Percentiles rank a stretch among this genome's conserved stretches.
phyloP scores from a whole-genome alignment of 805 yeast species.

The Hanseniaspora hatyaiensis region DNA sequence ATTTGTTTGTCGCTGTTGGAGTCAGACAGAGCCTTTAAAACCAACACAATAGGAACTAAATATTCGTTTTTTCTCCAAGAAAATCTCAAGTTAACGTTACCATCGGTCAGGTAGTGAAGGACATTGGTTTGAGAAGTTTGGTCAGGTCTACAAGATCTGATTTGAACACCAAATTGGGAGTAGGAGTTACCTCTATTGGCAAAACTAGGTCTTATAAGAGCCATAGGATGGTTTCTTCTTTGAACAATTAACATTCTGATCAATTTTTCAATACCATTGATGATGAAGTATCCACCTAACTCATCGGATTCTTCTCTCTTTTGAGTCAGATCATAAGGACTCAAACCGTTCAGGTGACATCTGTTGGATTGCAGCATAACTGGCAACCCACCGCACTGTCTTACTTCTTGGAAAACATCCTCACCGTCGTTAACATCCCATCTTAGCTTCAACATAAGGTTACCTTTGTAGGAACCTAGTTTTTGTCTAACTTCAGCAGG shows the following conservation, averaged over 20 bases:
- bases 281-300: slow-evolving; percentile 89
- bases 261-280: slow-evolving; percentile 92
- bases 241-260: slow-evolving; percentile 96
- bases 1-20: slow-evolving; percentile 81
- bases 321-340: slow-evolving; percentile 70
- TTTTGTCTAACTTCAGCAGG: slow-evolving; percentile 90
- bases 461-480: slow-evolving; percentile 68
- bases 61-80: slow-evolving; percentile 96
- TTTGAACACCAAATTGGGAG: slow-evolving; percentile 82
- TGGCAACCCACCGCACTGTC: slow-evolving; percentile 88
- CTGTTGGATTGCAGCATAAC: slow-evolving; percentile 82
- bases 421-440: slow-evolving; percentile 88
- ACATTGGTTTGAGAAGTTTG: slow-evolving; percentile 97
- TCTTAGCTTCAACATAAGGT: slow-evolving; percentile 61
- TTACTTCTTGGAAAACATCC: slow-evolving; percentile 54
- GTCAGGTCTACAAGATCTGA: slow-evolving; percentile 88
- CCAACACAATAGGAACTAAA: slow-evolving; percentile 84
- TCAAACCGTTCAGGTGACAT: slow-evolving; percentile 75
- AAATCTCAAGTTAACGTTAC: slow-evolving; percentile 91
- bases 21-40: slow-evolving; percentile 78
- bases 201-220: slow-evolving; percentile 87
- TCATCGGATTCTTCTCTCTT: slow-evolving; percentile 88
- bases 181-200: slow-evolving; percentile 88
- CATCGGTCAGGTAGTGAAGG: slow-evolving; percentile 88
- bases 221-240: slow-evolving; percentile 97